phyloP scores from a whole-genome alignment of 2,329 filamentous ascomycete species.

The Aureobasidium leucospermi region DNA sequence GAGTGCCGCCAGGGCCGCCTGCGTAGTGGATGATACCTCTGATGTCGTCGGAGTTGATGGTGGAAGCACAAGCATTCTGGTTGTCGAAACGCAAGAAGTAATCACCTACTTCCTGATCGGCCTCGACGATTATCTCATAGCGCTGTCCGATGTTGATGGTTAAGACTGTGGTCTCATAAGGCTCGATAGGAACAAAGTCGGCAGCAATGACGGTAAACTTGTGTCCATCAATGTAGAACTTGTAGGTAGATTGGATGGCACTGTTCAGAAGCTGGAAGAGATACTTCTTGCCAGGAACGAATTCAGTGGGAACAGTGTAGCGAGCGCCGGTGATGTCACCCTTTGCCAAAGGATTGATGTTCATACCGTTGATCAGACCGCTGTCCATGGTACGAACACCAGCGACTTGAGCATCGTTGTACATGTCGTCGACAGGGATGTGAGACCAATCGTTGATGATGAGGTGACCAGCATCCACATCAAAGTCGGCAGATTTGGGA shows the following conservation, averaged over 20 bases:
- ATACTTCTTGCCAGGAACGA: constrained; percentile 24
- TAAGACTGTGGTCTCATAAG: constrained; percentile 31
- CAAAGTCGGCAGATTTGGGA: constrained; percentile 31
- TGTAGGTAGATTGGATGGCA: constrained; percentile 34
- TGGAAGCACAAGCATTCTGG: constrained; percentile 33
- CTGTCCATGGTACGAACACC: constrained; percentile 34
- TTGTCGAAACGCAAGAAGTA: constrained; percentile 31
- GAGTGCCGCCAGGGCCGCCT: constrained; percentile 20
- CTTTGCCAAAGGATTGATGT: constrained; percentile 26
- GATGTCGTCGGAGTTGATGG: constrained; percentile 26
- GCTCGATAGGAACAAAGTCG: constrained; percentile 31
- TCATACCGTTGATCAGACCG: constrained; percentile 39
- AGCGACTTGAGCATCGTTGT: constrained; percentile 20
- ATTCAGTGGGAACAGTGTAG: constrained; percentile 22
- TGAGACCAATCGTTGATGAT: constrained; percentile 33
- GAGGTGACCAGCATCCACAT: constrained; percentile 31
- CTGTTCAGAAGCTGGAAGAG: constrained; percentile 27
- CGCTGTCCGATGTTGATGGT: constrained; percentile 32
- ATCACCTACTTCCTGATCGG: constrained; percentile 22
- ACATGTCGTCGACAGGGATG: constrained; percentile 31
- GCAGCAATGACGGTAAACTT: constrained; percentile 32
- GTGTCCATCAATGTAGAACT: constrained; percentile 38
- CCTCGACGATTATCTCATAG: constrained; percentile 26
- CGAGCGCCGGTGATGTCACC: constrained; percentile 23
- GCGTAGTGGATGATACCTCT: constrained; percentile 31